Evolutionary conservation across 1,139 yeast species (phyloP), one percentile per base, ranked within the genome.

Genomic region (Trichomonascaceae sp.): DNA sequence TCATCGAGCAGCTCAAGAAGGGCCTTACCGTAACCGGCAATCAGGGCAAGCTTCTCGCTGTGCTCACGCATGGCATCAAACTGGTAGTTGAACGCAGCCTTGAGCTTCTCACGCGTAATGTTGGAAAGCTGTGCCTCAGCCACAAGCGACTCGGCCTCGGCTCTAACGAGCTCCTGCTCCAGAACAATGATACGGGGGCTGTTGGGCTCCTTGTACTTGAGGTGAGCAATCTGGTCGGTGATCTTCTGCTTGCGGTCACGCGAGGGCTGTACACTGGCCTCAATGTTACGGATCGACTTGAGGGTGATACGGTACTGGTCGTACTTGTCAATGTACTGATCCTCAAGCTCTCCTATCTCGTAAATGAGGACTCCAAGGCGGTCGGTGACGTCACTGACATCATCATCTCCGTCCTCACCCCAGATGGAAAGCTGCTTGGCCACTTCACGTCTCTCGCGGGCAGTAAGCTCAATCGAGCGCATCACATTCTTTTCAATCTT

Each of bases 321-420:
- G 63, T 89, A 89, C 64, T 84, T 80, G 71, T 89, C 98, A 56
- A 89, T 82, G 70, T 80, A 87, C 62, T 84, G 94, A 63, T 89
- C 97, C 67, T 89, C 98, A 56, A 89, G 74, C 69, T 87, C 97
- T 60, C 95, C 95, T 58, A 89, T 78, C 67, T 89, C 98, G 64
- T 78, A 89, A 54, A 89, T 76, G 50, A 89, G 71, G 41, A 89
- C 97, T 50, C 97, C 97, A 59, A 89, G 73, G 63, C 89, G 84
- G 65, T 89, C 98, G 47, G 98, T 89, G 48, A 89, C 87, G 59
- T 89, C 98, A 41, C 92, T 76, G 41, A 89, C 94, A 51, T 89
- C 98, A 55, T 89, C 96, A 58, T 89, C 97, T 57, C 85, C 82
- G 51, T 81, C 95, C 62, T 87, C 93, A 66, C 98, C 98, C 98